Evolutionary conservation across 164 flowering plant genomes (phyloP), one percentile per base, ranked within the genome.

Genomic region (Platanus orientalis): DNA sequence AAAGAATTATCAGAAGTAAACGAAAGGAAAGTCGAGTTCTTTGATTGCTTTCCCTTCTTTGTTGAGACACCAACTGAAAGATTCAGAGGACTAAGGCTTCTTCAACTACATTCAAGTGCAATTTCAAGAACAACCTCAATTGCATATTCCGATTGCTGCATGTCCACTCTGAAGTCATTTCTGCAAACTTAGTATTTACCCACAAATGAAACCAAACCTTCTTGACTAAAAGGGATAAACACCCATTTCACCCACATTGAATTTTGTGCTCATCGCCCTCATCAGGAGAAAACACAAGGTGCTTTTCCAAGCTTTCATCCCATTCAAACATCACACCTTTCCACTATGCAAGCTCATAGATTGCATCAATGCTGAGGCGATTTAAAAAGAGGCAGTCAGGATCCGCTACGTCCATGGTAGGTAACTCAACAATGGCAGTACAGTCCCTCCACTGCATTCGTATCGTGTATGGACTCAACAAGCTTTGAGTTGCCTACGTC

Each of bases 151-250:
- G 53, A 32, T 36, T 30, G 30, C 72, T 64, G 64, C 75, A 75
- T 26, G 74, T 68, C 78, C 78, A 75, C 63, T 75, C 75, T n/a
- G 78, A 63, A 67, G 71, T 64, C 74, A 67, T 68, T 65, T 71
- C 64, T 61, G n/a, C 20, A 64, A 71, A 75, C 4, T 61, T 67
- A 63, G 61, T 62, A 51, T 71, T 61, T 4, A 39, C n/a, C 52
- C 49, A 61, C 57, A 75, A 56, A 48, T 34, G 47, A 21, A 24
- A 54, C 78, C 78, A 75, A 44, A 71, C 63, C 55, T 28, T 61
- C 68, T 71, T 75, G 7, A 67, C 54, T 50, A 63, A 61, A 10
- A 32, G 25, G 57, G 69, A 29, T 47, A 65, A 61, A 55, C 19
- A 54, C 30, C 21, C 45, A 21, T 26, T 59, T 68, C 52, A 60